Conservation (phyloP, 2,329 filamentous ascomycete species). For the Gliomastix tumulicola region DNA sequence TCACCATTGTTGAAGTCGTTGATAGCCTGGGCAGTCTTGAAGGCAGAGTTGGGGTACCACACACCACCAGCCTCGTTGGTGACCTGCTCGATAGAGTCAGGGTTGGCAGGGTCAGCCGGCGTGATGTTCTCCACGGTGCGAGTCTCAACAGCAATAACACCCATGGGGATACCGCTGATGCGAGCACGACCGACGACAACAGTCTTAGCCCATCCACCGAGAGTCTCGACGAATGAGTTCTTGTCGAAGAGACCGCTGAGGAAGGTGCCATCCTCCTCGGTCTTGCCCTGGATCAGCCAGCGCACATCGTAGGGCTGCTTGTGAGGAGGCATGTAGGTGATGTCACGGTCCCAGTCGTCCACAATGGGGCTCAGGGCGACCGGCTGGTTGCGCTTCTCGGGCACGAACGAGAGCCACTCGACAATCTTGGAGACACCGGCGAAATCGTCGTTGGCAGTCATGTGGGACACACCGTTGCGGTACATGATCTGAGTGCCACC, state of each 20-base stretch:
- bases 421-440: conserved; percentile 97
- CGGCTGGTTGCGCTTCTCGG: conserved; percentile 87
- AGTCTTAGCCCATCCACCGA: conserved; percentile 94
- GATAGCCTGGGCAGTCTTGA: conserved; percentile 98
- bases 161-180: conserved; percentile 93
- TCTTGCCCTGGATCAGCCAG: conserved; percentile 84
- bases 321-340: conserved; percentile 73
- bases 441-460: conserved; percentile 97
- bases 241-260: conserved; percentile 91
- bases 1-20: conserved; percentile 99
- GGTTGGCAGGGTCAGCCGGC: conserved; percentile 94
- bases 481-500: conserved; percentile 99
- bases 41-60: conserved; percentile 99
- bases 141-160: conserved; percentile 96
- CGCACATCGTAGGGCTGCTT: conserved; percentile 89
- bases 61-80: conserved; percentile 94
- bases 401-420: conserved; percentile 95
- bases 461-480: conserved; percentile 98
- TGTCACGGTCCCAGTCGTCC: conserved; percentile 89
- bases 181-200: conserved; percentile 95
- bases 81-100: conserved; percentile 95
- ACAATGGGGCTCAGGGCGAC: conserved; percentile 84
- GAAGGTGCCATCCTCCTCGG: conserved; percentile 65
- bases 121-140: conserved; percentile 95
- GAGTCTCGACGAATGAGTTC: conserved; percentile 92